phyloP scores from a whole-genome alignment of 2,329 filamentous ascomycete species.

The Shiraia sp. region DNA sequence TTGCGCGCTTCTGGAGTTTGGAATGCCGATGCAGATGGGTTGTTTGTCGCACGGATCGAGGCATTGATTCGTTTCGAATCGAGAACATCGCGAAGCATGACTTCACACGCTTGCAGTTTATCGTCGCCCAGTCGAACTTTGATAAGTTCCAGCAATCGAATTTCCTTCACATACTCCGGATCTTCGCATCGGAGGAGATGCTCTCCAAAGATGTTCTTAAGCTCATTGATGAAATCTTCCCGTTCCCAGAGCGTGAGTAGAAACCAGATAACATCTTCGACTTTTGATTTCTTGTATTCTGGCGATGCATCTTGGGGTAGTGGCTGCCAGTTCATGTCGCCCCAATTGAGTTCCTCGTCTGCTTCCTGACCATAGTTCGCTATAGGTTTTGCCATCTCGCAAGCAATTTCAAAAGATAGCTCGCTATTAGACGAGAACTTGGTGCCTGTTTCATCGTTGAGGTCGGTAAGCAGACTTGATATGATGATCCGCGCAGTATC shows the following conservation, averaged over 20 bases:
- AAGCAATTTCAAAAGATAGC: conserved; percentile 68
- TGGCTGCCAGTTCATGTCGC: conserved; percentile 91
- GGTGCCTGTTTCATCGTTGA: conserved; percentile 51
- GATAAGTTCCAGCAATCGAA: conserved; percentile 80
- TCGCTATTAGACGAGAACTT: conserved; percentile 62
- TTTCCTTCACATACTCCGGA: conserved; percentile 71
- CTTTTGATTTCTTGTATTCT: conserved; percentile 84
- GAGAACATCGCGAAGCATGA: conserved; percentile 93
- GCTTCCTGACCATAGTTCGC: conserved; percentile 57
- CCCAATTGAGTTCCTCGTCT: conserved; percentile 76
- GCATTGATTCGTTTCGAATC: conserved; percentile 78
- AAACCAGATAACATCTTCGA: conserved; percentile 88
- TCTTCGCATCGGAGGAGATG: conserved; percentile 69
- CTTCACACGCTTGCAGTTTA: conserved; percentile 88
- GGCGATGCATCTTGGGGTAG: conserved; percentile 91
- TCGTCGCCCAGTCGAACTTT: conserved; percentile 87
- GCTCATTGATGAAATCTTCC: conserved; percentile 93
- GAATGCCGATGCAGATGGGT: conserved; percentile 8
- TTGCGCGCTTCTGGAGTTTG: conserved; percentile 23
- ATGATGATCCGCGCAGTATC: conserved; percentile 80
- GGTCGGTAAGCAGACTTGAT: conserved; percentile 69
- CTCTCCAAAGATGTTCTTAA: conserved; percentile 86
- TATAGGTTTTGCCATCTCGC: conserved; percentile 65
- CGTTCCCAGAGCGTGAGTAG: conserved; percentile 86
- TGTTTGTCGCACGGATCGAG: conserved; percentile 41